These are phyloP conservation scores for Sporothrix inflata DNA, from an alignment of 2,329 filamentous ascomycete genomes.

Conservation along the genomic window DNA sequence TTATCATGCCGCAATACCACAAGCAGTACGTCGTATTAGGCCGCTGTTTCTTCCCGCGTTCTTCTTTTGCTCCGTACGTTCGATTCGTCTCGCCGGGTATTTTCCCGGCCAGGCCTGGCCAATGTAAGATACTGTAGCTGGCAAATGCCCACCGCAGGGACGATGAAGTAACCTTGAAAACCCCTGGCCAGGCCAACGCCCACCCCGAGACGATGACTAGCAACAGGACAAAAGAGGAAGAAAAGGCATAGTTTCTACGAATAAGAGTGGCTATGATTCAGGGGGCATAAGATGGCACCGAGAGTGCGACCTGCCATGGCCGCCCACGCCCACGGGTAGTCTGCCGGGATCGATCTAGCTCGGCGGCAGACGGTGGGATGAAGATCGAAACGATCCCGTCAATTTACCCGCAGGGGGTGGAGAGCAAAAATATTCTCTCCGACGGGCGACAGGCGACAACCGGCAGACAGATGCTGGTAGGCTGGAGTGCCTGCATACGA, in stretches of 20 bases:
- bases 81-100: background rate
- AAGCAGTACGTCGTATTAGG: background rate
- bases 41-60: background rate
- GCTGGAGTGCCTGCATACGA: too few species aligned
- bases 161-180: background rate
- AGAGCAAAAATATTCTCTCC: background rate
- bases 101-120: background rate
- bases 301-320: background rate
- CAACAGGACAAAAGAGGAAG: too few species aligned
- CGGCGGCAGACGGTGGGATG: background rate
- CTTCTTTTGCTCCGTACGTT: background rate
- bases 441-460: background rate
- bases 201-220: background rate
- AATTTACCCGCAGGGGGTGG: conserved; percentile 4
- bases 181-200: background rate
- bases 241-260: too few species aligned
- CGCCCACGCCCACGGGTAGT: background rate
- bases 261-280: background rate
- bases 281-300: background rate
- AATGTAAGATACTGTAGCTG: background rate
- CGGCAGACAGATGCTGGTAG: background rate
- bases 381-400: conserved; percentile 12
- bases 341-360: background rate
- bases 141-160: background rate
- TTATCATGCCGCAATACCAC: background rate